Base-by-base conservation (phyloP, 2,329 filamentous ascomycete genomes). In the Rosellinia necatrix region DNA sequence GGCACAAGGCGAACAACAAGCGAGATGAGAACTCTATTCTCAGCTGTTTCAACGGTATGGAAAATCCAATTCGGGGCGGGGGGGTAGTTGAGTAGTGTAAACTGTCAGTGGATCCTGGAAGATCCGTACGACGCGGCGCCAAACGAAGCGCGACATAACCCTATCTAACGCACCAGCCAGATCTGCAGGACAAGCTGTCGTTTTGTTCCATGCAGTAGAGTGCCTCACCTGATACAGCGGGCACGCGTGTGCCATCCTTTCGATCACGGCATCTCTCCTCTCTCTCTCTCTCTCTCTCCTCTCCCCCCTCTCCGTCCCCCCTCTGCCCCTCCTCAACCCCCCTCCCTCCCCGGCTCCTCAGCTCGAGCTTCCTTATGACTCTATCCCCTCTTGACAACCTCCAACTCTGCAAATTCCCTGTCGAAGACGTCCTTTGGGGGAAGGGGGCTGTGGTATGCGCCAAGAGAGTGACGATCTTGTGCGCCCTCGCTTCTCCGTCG, bases 151-250 rank as follows among this genome's bases (percentile, higher is more conserved):
- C 40, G 29, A 42, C 40, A 10, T 22, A 25, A 41, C 27, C 35
- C 30, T 12, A 35, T 19, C 49, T 34, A 35, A 52, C 21, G 34
- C 25, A 49, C 25, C 42, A 47, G 49, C 52, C 34, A 54, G 49
- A 50, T 49, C 57, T 60, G 49, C 53, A 57, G 47, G 53, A 40
- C 43, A 10, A 37, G 29, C 19, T 22, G 15, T 38, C 15, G 38
- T 52, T 49, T 49, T 53, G 49, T 49, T 56, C 48, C 38, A 46
- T 56, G 52, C 57, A 49, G 48, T 22, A 43, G 21, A 22, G 34
- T 40, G 53, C 46, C 30, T 60, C 49, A 60, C 57, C 57, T 60
- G 57, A 57, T 51, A 56, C 56, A 59, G 35, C 41, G 29, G 29
- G 35, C 17, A 32, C 35, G n/a, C n/a, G n/a, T n/a, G n/a, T n/a